Base-by-base conservation (phyloP, 129 eudicot species). In the Arctium lappa region DNA sequence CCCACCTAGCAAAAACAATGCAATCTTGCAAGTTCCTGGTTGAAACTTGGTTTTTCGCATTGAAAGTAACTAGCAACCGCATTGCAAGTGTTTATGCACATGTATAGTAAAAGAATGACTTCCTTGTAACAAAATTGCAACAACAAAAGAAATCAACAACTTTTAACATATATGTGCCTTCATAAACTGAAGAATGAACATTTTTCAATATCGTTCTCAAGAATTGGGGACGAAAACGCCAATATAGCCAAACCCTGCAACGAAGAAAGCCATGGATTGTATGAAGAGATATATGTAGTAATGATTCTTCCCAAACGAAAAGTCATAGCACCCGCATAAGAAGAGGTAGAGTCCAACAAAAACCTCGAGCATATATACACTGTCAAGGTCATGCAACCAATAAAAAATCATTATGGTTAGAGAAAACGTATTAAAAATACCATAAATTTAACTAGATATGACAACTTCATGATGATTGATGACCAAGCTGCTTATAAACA, bases 241-340 rank as follows among this genome's bases (percentile, higher is more conserved):
- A 72, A 92, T 76, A 76, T 90, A 92, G 6, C 97, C 97, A 66
- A 92, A 84, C 60, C 91, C 97, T 0, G 88, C 87, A 11, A 89
- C n/a, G 83, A 90, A 89, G 87, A 92, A 92, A 65, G 94, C 97
- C 22, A 86, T 79, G 11, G 93, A 84, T 82, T 92, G 97, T 11
- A 89, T 50, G 71, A 90, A 92, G 73, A 92, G 89, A 78, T 85
- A 92, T 73, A 92, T 84, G 89, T 79, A 90, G 85, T 87, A 92
- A 71, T 74, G 88, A 77, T 86, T 89, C 84, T 85, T 87, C 40
- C 97, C 97, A 37, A 42, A 82, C 8, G 84, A 74, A 44, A 82
- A 34, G 80, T 92, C 97, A 50, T 90, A 92, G 84, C 91, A 89
- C 46, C 93, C 97, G 30, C 97, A 92, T 44, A 87, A 12, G 81